Percentiles rank a stretch among this genome's conserved stretches.
These are phyloP conservation scores for Ophiostoma australiae DNA, from an alignment of 2,329 filamentous ascomycete genomes.

Conservation along the genomic window DNA sequence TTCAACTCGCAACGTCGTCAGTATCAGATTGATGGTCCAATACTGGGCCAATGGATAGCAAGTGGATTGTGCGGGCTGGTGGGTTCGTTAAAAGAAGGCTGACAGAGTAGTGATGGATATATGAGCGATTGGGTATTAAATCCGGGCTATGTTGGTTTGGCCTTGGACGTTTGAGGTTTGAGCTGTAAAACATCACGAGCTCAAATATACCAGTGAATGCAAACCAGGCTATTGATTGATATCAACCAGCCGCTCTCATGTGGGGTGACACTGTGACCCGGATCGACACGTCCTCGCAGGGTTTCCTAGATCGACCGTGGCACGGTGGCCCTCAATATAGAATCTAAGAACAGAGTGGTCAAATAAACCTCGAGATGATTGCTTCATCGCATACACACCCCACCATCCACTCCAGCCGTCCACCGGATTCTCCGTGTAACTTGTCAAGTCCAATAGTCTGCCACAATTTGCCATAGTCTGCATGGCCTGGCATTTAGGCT, in stretches of 20 bases:
- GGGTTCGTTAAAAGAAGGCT: not conserved
- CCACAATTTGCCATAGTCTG: no score
- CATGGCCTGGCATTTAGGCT: no score
- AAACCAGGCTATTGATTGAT: not conserved
- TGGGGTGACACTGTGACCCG: not conserved
- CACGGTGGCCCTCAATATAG: not conserved
- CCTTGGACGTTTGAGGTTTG: no score
- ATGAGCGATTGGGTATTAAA: not conserved
- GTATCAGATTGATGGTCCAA: not conserved
- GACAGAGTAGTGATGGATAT: not conserved
- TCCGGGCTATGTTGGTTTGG: not conserved
- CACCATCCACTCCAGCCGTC: not conserved
- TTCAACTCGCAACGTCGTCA: not conserved
- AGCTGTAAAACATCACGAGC: no score
- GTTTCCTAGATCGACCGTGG: not conserved
- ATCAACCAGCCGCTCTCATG: not conserved
- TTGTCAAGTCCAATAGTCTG: no score
- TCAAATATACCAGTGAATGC: no score
- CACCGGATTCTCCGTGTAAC: not conserved
- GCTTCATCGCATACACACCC: not conserved
- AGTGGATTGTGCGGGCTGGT: not conserved
- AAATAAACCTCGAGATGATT: not conserved
- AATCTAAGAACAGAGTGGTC: no score
- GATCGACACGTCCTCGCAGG: not conserved
- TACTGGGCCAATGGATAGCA: not conserved